phyloP scores from a whole-genome alignment of 192 early-diverging fungal species.

The Coemansia sp. region DNA sequence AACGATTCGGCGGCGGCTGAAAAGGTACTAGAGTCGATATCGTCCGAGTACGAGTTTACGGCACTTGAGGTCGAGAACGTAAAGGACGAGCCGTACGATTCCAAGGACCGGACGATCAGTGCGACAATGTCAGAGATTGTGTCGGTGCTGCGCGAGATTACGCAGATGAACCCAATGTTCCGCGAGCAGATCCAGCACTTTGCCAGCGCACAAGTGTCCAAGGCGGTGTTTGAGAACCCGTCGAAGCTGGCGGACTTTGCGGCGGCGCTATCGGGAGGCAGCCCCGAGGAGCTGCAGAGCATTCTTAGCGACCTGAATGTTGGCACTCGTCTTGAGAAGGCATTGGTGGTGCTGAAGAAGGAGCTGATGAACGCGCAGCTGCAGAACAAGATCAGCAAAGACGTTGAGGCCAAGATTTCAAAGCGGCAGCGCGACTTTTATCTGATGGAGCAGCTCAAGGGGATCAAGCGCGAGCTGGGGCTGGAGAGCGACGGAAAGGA shows the following conservation, averaged over 20 bases:
- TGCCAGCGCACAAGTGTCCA: constrained; percentile 91
- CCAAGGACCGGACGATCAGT: constrained; percentile 81
- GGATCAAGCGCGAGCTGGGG: constrained; percentile 98
- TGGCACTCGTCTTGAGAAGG: constrained; percentile 89
- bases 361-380: constrained; percentile 96
- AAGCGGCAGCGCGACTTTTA: constrained; percentile 98
- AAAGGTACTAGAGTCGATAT: constrained; percentile 41
- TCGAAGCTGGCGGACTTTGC: constrained; percentile 96
- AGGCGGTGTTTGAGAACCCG: constrained; percentile 93
- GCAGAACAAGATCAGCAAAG: constrained; percentile 96
- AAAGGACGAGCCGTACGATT: constrained; percentile 78
- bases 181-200: constrained; percentile 98
- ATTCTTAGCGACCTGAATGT: constrained; percentile 87
- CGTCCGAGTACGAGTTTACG: constrained; percentile 72
- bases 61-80: constrained; percentile 88
- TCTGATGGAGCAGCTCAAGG: constrained; percentile 98
- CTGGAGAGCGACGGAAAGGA: constrained; percentile 98
- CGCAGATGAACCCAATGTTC: constrained; percentile 89
- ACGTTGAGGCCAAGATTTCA: constrained; percentile 97
- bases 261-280: constrained; percentile 91
- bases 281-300: constrained; percentile 87
- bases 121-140: constrained; percentile 95
- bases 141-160: constrained; percentile 95
- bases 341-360: constrained; percentile 93
- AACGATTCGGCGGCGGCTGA: constrained; percentile 17